Evolutionary conservation across 2,329 filamentous ascomycete species (phyloP).

Genomic region (Fusarium sp.): DNA sequence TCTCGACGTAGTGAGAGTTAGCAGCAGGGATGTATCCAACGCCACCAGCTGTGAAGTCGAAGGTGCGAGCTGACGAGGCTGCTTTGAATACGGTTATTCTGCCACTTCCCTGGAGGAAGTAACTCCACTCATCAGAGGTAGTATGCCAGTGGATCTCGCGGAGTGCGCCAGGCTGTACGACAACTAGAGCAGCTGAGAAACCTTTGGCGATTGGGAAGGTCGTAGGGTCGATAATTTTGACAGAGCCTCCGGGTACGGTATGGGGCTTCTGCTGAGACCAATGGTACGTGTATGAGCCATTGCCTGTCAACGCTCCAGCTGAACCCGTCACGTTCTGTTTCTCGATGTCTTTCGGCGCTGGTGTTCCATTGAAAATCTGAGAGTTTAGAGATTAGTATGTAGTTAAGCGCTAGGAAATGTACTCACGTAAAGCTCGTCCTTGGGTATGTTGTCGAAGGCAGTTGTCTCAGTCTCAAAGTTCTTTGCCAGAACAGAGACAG

Average conservation of each 20-base stretch:
- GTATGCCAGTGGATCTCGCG: constrained; percentile 19
- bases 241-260: constrained; percentile 8
- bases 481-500: constrained; percentile 14
- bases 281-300: constrained; percentile 16
- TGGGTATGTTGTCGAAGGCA: constrained; percentile 11
- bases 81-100: constrained; percentile 8
- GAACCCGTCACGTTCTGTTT: constrained; percentile 3
- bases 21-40: constrained; percentile 8
- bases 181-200: constrained; percentile 5
- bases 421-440: constrained; percentile 14
- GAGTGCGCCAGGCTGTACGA: constrained; percentile 2
- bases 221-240: constrained; percentile 7
- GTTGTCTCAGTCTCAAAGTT: constrained; percentile 14
- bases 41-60: constrained; percentile 9
- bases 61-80: background rate
- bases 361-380: constrained; percentile 16
- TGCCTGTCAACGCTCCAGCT: background rate
- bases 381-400: rapidly evolving
- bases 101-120: constrained; percentile 12
- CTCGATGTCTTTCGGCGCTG: constrained; percentile 3
- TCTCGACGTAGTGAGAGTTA: constrained; percentile 18
- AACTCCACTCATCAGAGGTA: constrained; percentile 12
- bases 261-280: constrained; percentile 17
- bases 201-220: constrained; percentile 7
- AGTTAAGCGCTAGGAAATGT: rapidly evolving